Percentiles rank a stretch among this genome's conserved stretches.
phyloP scores from a whole-genome alignment of 169 alveolate species.

The Neospora caninum region DNA sequence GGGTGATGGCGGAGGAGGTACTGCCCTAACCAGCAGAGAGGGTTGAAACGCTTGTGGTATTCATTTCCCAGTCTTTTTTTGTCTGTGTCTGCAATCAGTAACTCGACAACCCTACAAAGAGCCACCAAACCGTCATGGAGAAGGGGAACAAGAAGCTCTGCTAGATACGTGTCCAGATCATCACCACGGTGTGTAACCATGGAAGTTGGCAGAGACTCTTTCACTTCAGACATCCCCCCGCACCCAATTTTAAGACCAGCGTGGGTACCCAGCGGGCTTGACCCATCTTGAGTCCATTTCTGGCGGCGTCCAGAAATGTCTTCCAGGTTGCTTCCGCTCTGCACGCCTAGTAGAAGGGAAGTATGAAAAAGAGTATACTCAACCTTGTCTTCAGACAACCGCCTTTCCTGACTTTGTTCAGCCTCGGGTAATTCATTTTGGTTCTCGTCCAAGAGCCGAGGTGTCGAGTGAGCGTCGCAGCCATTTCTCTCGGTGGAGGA shows the following conservation, averaged over 20 bases:
- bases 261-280: not conserved
- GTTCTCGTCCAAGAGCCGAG: no score
- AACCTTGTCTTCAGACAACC: no score
- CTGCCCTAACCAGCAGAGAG: slow-evolving; percentile 33
- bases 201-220: not conserved
- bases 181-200: not conserved
- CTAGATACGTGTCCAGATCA: slow-evolving; percentile 17
- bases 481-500: not conserved
- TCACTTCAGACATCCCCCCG: not conserved
- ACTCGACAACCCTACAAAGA: slow-evolving; percentile 2
- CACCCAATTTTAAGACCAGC: not conserved
- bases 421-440: no score
- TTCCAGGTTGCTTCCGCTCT: not conserved
- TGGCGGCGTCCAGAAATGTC: not conserved
- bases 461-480: not conserved
- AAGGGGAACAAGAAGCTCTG: slow-evolving; percentile 18
- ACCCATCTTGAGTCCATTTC: not conserved
- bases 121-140: slow-evolving; percentile 39
- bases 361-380: no score
- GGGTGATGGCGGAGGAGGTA: slow-evolving; percentile 26
- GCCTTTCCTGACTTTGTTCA: no score
- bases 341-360: not conserved
- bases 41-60: slow-evolving; percentile 9
- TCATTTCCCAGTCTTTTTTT: not conserved
- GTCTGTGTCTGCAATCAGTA: not conserved